phyloP scores from a whole-genome alignment of 1,284 basidiomycete species.

The Fomitiporia mediterranea region DNA sequence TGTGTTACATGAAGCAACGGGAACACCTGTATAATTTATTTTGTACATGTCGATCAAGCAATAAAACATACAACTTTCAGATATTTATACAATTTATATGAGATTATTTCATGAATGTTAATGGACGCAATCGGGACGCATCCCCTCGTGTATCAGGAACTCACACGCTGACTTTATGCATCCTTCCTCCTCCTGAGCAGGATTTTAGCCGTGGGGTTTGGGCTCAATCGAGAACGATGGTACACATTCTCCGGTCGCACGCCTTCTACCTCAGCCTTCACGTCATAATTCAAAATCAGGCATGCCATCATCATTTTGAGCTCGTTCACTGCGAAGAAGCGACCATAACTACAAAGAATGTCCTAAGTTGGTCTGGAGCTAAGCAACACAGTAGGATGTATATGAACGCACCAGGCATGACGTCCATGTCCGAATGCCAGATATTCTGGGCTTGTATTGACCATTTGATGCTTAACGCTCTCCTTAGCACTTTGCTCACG shows the following conservation, averaged over 20 bases:
- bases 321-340: constrained; percentile 44
- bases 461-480: constrained; percentile 24
- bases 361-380: background rate
- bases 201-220: constrained; percentile 21
- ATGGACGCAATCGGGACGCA: too few species aligned
- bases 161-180: too few species aligned
- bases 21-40: too few species aligned
- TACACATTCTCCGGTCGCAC: constrained; percentile 25
- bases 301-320: constrained; percentile 43
- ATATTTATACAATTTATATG: too few species aligned
- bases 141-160: too few species aligned
- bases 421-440: constrained; percentile 30
- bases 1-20: too few species aligned
- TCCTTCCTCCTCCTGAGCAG: constrained; percentile 23
- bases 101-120: too few species aligned
- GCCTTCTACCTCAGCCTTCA: constrained; percentile 36
- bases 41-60: too few species aligned
- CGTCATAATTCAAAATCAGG: constrained; percentile 41
- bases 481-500: constrained; percentile 26
- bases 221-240: constrained; percentile 11
- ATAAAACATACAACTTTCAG: too few species aligned
- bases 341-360: constrained; percentile 32
- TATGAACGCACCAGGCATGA: constrained; percentile 28
- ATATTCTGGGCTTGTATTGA: constrained; percentile 26
- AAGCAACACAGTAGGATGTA: background rate